phyloP scores from a whole-genome alignment of 2,329 filamentous ascomycete genomes.

The Xylaria sp. region DNA sequence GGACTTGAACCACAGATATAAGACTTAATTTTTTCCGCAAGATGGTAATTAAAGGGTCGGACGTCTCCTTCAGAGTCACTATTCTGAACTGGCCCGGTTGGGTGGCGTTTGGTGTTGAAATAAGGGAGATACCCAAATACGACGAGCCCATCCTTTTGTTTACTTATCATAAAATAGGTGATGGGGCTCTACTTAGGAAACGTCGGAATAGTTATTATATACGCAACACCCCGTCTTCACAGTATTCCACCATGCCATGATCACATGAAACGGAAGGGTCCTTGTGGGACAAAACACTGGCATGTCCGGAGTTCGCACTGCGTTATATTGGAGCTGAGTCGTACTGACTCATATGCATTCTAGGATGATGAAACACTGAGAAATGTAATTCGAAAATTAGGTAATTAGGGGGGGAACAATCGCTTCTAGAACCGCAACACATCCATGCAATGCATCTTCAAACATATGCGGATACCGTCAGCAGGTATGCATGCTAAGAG shows the following conservation, averaged over 20 bases:
- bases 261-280: slow-evolving; percentile 12
- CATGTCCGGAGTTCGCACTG: not conserved
- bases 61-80: not conserved
- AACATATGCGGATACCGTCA: slow-evolving; percentile 14
- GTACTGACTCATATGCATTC: not conserved
- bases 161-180: not conserved
- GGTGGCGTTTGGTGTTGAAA: slow-evolving; percentile 16
- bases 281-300: not conserved
- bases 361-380: slow-evolving; percentile 2
- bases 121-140: slow-evolving; percentile 25
- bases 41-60: not conserved
- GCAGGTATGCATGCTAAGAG: slow-evolving; percentile 4
- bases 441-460: slow-evolving; percentile 9
- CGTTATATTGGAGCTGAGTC: not conserved
- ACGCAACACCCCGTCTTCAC: slow-evolving; percentile 1
- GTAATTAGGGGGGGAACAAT: slow-evolving; percentile 1
- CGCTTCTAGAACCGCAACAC: not conserved
- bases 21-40: not conserved
- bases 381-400: slow-evolving; percentile 4
- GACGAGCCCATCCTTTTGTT: not conserved
- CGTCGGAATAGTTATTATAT: not conserved
- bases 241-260: not conserved
- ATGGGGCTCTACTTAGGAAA: not conserved
- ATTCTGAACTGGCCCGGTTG: not conserved
- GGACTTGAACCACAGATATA: not conserved